These are phyloP conservation scores for Candida mesenterica DNA, from an alignment of 1,139 yeast genomes.

Conservation along the genomic window DNA sequence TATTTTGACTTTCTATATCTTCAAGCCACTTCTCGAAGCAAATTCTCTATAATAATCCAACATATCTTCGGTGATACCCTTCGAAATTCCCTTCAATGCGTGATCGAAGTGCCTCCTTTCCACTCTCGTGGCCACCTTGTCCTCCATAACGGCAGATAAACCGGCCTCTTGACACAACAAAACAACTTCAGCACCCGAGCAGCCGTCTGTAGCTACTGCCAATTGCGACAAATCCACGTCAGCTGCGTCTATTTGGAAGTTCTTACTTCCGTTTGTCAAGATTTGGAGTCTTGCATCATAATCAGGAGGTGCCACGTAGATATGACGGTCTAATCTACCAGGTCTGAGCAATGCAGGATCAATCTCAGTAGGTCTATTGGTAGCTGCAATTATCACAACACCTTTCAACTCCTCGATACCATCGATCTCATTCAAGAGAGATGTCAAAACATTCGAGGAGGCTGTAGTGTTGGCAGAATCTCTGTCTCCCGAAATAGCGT, in stretches of 20 bases:
- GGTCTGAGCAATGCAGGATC: conserved; percentile 92
- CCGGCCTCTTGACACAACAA: conserved; percentile 95
- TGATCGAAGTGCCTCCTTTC: conserved; percentile 62
- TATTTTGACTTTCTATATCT: too few species aligned
- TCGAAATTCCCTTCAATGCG: conserved; percentile 66
- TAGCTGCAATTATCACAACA: conserved; percentile 91
- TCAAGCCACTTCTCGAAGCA: conserved; percentile 45
- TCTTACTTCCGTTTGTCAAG: conserved; percentile 60
- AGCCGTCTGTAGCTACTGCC: conserved; percentile 74
- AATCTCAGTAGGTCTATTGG: conserved; percentile 89
- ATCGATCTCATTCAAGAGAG: conserved; percentile 88
- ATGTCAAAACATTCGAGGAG: conserved; percentile 81
- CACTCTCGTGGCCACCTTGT: conserved; percentile 54
- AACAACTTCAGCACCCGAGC: conserved; percentile 96
- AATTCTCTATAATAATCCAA: conserved; percentile 69
- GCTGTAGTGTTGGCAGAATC: conserved; percentile 63
- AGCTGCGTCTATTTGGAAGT: conserved; percentile 47
- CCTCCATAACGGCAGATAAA: conserved; percentile 82
- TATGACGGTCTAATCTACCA: conserved; percentile 88
- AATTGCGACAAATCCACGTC: conserved; percentile 47
- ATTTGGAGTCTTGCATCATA: conserved; percentile 74
- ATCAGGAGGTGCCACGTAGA: conserved; percentile 92
- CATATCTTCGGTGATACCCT: conserved; percentile 85
- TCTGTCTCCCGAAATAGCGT: conserved; percentile 81
- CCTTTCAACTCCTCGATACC: conserved; percentile 95